These are phyloP conservation scores for Naegleria gruberi DNA, from an alignment of 208 protist genomes.

Conservation along the genomic window DNA sequence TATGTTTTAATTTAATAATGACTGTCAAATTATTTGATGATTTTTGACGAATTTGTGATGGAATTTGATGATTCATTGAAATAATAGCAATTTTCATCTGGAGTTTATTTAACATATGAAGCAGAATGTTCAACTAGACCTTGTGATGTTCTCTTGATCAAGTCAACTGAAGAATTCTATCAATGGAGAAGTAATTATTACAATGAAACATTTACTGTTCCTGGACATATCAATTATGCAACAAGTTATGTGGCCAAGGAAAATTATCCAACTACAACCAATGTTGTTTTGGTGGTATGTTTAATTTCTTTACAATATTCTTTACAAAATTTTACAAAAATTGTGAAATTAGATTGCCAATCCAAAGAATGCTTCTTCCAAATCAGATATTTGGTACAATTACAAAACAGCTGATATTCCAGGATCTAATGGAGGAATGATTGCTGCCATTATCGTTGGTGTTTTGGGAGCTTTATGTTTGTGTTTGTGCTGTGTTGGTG, in stretches of 20 bases:
- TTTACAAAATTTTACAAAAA: no score
- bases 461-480: not conserved
- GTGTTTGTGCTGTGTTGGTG: not conserved
- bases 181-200: not conserved
- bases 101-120: not conserved
- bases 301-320: no score
- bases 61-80: not conserved
- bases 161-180: not conserved
- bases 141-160: not conserved
- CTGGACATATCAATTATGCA: not conserved
- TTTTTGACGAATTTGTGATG: not conserved
- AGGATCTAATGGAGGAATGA: not conserved
- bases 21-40: not conserved
- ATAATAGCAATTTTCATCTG: not conserved
- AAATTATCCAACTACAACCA: not conserved
- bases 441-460: not conserved
- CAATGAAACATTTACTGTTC: not conserved
- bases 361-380: not conserved
- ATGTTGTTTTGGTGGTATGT: not conserved
- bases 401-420: not conserved
- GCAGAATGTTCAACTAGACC: not conserved
- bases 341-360: constrained; percentile 1
- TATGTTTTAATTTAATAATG: not conserved
- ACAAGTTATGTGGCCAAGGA: not conserved
- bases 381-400: not conserved